These are phyloP conservation scores for Kickxella alabastrina DNA, from an alignment of 192 early-diverging fungal genomes.

Conservation along the genomic window DNA sequence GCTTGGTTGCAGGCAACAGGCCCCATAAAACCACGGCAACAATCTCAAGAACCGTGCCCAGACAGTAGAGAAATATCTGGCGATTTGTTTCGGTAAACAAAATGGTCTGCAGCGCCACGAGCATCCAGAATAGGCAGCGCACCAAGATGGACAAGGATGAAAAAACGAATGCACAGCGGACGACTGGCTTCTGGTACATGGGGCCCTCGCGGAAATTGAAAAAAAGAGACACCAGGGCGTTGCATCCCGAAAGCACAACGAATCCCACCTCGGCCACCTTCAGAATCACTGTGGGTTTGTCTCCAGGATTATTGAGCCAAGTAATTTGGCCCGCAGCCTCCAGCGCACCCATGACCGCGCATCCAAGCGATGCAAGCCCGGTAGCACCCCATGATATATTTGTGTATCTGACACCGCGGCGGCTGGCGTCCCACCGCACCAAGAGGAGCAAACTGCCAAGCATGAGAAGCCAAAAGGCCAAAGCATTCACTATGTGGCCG, in stretches of 20 bases:
- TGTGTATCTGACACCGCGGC: slow-evolving; percentile 28
- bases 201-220: slow-evolving; percentile 24
- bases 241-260: slow-evolving; percentile 16
- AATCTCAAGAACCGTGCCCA: slow-evolving; percentile 29
- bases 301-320: slow-evolving; percentile 44
- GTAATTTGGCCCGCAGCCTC: slow-evolving; percentile 48
- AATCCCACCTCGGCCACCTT: slow-evolving; percentile 39
- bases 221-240: slow-evolving; percentile 13
- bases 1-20: slow-evolving; percentile 20
- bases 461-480: slow-evolving; percentile 43
- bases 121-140: slow-evolving; percentile 47
- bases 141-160: slow-evolving; percentile 10
- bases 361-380: slow-evolving; percentile 16
- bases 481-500: slow-evolving; percentile 41
- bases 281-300: slow-evolving; percentile 14
- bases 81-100: slow-evolving; percentile 31
- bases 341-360: slow-evolving; percentile 35
- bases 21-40: slow-evolving; percentile 20
- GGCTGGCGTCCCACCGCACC: slow-evolving; percentile 32
- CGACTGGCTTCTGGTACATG: slow-evolving; percentile 40
- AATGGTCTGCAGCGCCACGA: slow-evolving; percentile 27
- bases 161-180: slow-evolving; percentile 34
- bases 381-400: slow-evolving; percentile 26
- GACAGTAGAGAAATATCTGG: slow-evolving; percentile 40
- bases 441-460: slow-evolving; percentile 27